These are phyloP conservation scores for Avena insularis DNA, from an alignment of 176 grass and related monocot genomes.

Conservation along the genomic window DNA sequence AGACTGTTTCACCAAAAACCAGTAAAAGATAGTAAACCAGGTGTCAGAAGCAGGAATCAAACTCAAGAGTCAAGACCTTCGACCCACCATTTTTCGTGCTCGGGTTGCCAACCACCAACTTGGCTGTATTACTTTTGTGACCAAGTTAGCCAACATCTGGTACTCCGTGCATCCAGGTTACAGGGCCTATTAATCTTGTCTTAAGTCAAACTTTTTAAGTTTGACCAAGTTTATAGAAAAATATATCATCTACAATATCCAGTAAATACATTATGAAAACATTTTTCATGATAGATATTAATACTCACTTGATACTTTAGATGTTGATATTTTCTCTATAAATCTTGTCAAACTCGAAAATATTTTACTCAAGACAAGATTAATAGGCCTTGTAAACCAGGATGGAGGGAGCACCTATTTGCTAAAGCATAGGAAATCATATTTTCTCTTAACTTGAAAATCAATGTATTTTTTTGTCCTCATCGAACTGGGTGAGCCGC, in stretches of 20 bases:
- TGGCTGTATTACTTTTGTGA: conserved; percentile 8
- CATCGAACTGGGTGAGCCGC: not conserved
- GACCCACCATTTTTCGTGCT: not conserved
- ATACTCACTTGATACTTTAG: not conserved
- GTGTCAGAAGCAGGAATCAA: not conserved
- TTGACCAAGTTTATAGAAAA: not conserved
- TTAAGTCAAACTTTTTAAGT: not conserved
- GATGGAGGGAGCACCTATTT: not conserved
- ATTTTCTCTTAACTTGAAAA: conserved; percentile 13
- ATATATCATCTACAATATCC: not conserved
- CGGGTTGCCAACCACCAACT: not conserved
- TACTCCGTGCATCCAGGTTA: not conserved
- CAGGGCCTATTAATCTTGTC: not conserved
- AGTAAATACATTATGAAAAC: not conserved
- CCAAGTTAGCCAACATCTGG: conserved; percentile 15
- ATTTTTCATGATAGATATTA: not conserved
- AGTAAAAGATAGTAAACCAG: not conserved
- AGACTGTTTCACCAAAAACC: not conserved
- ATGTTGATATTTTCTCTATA: conserved; percentile 4
- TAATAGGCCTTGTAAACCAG: not conserved
- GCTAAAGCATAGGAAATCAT: not conserved
- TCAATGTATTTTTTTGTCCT: not conserved
- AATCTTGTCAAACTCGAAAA: not conserved
- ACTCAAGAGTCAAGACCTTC: not conserved
- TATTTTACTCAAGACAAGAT: not conserved